phyloP scores from a whole-genome alignment of 495 filamentous ascomycete species.

The Tuber indicum region DNA sequence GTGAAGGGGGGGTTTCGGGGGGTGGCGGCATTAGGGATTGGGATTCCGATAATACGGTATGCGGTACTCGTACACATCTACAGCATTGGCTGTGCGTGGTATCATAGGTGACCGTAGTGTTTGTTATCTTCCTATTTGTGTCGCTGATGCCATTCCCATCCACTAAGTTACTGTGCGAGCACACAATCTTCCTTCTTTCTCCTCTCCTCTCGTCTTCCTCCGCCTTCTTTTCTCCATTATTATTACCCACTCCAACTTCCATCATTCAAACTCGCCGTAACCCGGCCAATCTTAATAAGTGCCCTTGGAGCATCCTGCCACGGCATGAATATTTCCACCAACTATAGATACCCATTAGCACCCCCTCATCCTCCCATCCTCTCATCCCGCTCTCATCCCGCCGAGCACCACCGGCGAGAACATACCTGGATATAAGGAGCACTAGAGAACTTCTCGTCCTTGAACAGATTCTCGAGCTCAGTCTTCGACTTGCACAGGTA shows the following conservation, averaged over 20 bases:
- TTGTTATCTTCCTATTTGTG: neutral
- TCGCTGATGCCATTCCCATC: neutral
- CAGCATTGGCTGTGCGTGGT: neutral
- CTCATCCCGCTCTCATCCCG: neutral
- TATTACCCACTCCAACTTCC: neutral
- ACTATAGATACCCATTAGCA: slow-evolving; percentile 48
- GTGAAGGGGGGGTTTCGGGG: neutral
- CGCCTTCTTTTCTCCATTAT: neutral
- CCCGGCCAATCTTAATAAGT: slow-evolving; percentile 57
- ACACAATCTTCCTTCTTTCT: neutral
- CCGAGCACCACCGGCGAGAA: neutral
- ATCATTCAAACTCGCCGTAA: slow-evolving; percentile 49
- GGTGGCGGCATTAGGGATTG: neutral
- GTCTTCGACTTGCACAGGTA: slow-evolving; percentile 65
- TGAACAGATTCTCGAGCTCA: slow-evolving; percentile 62
- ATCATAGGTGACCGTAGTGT: neutral
- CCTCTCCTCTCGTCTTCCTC: neutral
- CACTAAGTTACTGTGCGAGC: neutral
- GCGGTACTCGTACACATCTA: neutral
- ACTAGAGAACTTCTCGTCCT: slow-evolving; percentile 56
- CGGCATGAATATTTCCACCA: slow-evolving; percentile 84
- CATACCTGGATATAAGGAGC: slow-evolving; percentile 44
- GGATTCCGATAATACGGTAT: neutral
- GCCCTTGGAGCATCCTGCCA: slow-evolving; percentile 70
- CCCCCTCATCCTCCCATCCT: neutral